Conservation (phyloP, 208 protist genomes). For the Leishmania tarentolae region DNA sequence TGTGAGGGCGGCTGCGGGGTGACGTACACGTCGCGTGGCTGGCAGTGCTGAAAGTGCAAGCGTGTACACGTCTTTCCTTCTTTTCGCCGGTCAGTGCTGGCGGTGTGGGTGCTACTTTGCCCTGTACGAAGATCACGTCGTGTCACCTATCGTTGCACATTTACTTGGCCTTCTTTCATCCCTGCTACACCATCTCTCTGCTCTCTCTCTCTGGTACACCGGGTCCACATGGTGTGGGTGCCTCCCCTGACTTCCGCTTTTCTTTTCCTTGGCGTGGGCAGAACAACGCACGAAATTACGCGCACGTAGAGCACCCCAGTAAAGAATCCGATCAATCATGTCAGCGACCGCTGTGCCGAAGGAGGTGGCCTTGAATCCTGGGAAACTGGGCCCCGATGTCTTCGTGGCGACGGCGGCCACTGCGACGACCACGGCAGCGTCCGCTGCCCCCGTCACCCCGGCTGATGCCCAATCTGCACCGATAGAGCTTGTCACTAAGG, state of each 20-base stretch:
- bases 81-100: background rate
- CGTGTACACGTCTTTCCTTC: background rate
- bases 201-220: background rate
- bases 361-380: background rate
- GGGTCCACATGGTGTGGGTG: background rate
- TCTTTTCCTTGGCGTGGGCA: background rate
- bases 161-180: background rate
- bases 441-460: too few species aligned
- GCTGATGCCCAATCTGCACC: background rate
- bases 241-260: background rate
- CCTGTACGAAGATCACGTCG: background rate
- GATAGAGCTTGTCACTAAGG: slow-evolving; percentile 51
- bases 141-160: background rate
- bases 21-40: background rate
- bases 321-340: background rate
- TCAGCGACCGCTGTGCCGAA: background rate
- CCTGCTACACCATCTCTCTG: background rate
- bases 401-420: background rate
- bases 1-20: background rate
- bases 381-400: background rate
- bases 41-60: background rate
- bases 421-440: background rate
- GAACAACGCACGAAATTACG: background rate
- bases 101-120: background rate
- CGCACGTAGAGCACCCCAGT: background rate